phyloP scores from a whole-genome alignment of 2,329 filamentous ascomycete genomes.

The Neocucurbitaria cava region DNA sequence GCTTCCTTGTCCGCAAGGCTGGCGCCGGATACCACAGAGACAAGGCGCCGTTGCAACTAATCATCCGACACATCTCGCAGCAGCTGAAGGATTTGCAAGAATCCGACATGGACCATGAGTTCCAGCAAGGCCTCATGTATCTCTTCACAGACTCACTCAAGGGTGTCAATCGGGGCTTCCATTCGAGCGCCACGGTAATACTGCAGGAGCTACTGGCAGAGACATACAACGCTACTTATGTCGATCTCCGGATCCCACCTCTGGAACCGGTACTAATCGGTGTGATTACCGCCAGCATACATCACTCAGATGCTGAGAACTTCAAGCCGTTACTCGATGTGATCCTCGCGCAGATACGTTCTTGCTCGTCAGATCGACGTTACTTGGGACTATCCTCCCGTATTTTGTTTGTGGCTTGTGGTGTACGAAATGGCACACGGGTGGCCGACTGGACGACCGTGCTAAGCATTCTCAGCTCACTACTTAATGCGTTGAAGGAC shows the following conservation, averaged over 20 bases:
- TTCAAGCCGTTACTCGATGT: constrained; percentile 73
- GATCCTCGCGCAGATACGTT: constrained; percentile 52
- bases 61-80: constrained; percentile 74
- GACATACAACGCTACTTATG: constrained; percentile 31
- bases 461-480: constrained; percentile 53
- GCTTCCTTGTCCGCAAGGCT: constrained; percentile 90
- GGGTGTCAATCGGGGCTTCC: constrained; percentile 64
- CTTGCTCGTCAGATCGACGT: constrained; percentile 54
- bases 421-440: constrained; percentile 81
- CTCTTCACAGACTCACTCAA: constrained; percentile 85
- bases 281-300: constrained; percentile 79
- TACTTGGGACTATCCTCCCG: constrained; percentile 38
- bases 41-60: constrained; percentile 67
- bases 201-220: constrained; percentile 58
- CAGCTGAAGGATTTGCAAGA: constrained; percentile 67
- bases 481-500: constrained; percentile 47
- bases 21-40: constrained; percentile 79
- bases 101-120: constrained; percentile 69
- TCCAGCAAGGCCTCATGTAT: constrained; percentile 88
- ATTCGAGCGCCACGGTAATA: constrained; percentile 64
- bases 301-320: constrained; percentile 77
- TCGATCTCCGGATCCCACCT: constrained; percentile 56
- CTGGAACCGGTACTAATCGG: constrained; percentile 72
- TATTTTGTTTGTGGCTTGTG: constrained; percentile 73
- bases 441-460: constrained; percentile 75